Conservation (phyloP, 768 basidiomycete genomes). For the Termitomyces sp. region DNA sequence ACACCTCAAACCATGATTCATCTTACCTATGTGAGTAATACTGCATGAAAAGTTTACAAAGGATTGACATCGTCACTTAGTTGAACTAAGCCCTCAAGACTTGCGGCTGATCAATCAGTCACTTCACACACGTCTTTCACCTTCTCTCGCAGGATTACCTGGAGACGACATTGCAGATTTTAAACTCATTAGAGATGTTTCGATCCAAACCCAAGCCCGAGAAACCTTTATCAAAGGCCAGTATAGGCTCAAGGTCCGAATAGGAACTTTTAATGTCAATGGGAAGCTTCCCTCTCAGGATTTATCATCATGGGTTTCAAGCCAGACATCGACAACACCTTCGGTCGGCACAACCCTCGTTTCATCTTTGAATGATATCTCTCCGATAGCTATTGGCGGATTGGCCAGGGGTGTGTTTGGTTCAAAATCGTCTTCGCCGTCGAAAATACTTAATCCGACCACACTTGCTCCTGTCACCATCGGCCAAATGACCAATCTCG, state of each 20-base stretch:
- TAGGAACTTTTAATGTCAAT: constrained; percentile 87
- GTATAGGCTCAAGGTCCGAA: constrained; percentile 45
- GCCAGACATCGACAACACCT: constrained; percentile 13
- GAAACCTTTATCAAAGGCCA: constrained; percentile 32
- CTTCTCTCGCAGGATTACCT: constrained; percentile 58
- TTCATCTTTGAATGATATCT: constrained; percentile 33
- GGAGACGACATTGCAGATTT: constrained; percentile 64
- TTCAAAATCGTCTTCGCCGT: not conserved
- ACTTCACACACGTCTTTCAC: constrained; percentile 54
- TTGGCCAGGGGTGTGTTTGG: not conserved
- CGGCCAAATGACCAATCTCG: constrained; percentile 9
- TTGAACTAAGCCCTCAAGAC: constrained; percentile 49
- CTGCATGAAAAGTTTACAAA: not conserved
- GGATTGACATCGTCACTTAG: constrained; percentile 24
- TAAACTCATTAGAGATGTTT: constrained; percentile 58
- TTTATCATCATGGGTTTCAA: constrained; percentile 62
- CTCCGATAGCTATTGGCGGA: not conserved
- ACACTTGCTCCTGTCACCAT: not conserved
- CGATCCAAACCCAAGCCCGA: constrained; percentile 51
- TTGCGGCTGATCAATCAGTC: constrained; percentile 50
- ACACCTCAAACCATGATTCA: constrained; percentile 27
- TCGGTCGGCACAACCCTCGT: constrained; percentile 17
- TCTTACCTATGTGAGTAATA: constrained; percentile 11
- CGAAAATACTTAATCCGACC: not conserved
- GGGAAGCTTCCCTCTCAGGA: constrained; percentile 74